A percentile compares a stretch with the other conserved stretches of the same genome.
Conservation (phyloP, 2,329 filamentous ascomycete species). For the Lasiodiplodia theobromae region DNA sequence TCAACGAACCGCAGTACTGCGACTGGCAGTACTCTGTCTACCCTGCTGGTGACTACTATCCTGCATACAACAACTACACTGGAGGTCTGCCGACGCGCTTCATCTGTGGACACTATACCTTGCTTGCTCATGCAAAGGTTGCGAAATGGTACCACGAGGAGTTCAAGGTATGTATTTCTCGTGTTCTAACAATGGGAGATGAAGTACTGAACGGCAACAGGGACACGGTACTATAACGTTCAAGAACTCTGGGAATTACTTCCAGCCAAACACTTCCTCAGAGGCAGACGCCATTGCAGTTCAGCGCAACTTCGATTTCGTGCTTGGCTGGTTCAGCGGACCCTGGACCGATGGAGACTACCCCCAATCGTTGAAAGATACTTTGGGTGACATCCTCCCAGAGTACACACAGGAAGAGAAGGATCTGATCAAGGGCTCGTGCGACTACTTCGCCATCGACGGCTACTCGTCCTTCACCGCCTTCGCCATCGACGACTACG, state of each 20-base stretch:
- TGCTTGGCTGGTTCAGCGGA: constrained; percentile 55
- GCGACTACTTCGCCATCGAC: constrained; percentile 54
- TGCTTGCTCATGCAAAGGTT: constrained; percentile 53
- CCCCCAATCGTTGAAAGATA: constrained; percentile 48
- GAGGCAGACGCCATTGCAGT: constrained; percentile 46
- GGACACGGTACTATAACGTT: constrained; percentile 48
- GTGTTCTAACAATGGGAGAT: background rate
- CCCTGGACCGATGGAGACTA: constrained; percentile 57
- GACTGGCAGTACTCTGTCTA: constrained; percentile 58
- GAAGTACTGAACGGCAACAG: background rate
- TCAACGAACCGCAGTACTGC: constrained; percentile 55
- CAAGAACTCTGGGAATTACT: constrained; percentile 54
- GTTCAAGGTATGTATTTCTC: constrained; percentile 46
- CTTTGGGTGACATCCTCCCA: constrained; percentile 50
- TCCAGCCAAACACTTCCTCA: constrained; percentile 46
- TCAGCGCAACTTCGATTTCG: constrained; percentile 52
- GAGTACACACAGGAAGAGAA: constrained; percentile 49
- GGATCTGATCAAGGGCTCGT: constrained; percentile 51
- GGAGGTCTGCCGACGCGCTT: constrained; percentile 51
- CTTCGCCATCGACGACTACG: constrained; percentile 38
- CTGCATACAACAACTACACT: constrained; percentile 52
- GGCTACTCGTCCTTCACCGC: constrained; percentile 41
- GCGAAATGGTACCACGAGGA: constrained; percentile 56
- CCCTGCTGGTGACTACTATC: constrained; percentile 54
- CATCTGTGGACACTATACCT: constrained; percentile 53